These are phyloP conservation scores for Salix dunnii DNA, from an alignment of 345 rosid genomes.

Conservation along the genomic window DNA sequence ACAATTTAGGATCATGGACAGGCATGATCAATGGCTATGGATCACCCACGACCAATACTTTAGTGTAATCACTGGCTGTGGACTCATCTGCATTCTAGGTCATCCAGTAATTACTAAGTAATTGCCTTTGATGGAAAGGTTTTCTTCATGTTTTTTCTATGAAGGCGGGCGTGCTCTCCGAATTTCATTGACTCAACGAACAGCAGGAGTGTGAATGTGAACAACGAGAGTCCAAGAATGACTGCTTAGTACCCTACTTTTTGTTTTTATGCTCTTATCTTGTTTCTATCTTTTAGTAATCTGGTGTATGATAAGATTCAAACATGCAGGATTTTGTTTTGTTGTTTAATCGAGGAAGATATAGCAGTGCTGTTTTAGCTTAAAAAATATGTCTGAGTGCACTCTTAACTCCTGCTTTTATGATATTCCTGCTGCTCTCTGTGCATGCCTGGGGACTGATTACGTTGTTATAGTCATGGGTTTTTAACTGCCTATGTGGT, in stretches of 20 bases:
- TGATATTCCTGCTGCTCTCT: background rate
- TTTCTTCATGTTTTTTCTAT: conserved; percentile 2
- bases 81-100: background rate
- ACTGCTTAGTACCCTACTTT: conserved; percentile 30
- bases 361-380: conserved; percentile 6
- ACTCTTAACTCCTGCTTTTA: background rate
- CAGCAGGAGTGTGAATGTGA: conserved; percentile 26
- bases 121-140: conserved; percentile 9
- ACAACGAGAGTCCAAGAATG: conserved; percentile 27
- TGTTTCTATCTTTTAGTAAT: conserved; percentile 6
- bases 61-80: conserved; percentile 32
- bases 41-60: conserved; percentile 43
- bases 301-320: conserved; percentile 22
- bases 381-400: background rate
- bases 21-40: conserved; percentile 56
- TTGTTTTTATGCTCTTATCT: conserved; percentile 12
- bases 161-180: conserved; percentile 13
- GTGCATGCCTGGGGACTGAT: conserved; percentile 1
- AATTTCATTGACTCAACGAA: conserved; percentile 10
- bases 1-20: conserved; percentile 49
- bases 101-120: background rate
- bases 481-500: background rate
- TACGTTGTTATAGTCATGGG: background rate
- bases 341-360: conserved; percentile 39
- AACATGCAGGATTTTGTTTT: conserved; percentile 31